Base-by-base conservation (phyloP, 805 yeast species). In the Kodamaea leandrae region DNA sequence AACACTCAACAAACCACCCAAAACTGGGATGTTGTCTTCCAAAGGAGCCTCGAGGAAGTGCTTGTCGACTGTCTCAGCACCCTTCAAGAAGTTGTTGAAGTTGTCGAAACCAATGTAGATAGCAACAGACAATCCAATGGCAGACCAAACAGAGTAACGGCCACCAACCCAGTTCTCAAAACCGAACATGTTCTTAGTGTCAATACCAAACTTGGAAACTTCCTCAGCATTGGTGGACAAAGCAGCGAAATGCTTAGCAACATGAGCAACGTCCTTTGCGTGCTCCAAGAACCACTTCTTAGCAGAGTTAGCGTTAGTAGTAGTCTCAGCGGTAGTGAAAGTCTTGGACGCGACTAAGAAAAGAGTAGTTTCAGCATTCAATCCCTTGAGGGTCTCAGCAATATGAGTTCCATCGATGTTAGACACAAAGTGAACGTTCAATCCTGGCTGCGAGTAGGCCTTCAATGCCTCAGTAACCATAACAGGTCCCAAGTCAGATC, bases 121-220 rank as follows among this genome's bases (percentile, higher is more conserved):
- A 56, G 96, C 95, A 49, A 93, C 91, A 20, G 96, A 86, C 55
- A 93, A 80, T 48, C 99, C 99, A 66, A 93, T 93, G 49, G 99
- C 95, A 32, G 96, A 86, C 99, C 99, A 93, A 48, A 93, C 99
- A n/a, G 99, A 93, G 82, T 93, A 93, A 71, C 99, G 85, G 63
- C 99, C 99, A 61, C 99, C 99, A 51, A 93, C 99, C 99, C 99
- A 93, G 72, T 74, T 83, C 67, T 90, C 96, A 60, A 93, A 93
- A 50, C 95, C 98, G 69, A 93, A 93, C 99, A 93, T 93, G 77
- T 93, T 93, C 66, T 81, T 84, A 63, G 96, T 81, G 74, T 93
- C 98, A 54, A 93, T 93, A 61, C 99, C 99, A 58, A 93, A 93
- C 72, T 87, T 86, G 58, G 83, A 76, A 50, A 93, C 99, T 68